These are phyloP conservation scores for Paxillus involutus DNA, from an alignment of 768 basidiomycete genomes.

Conservation along the genomic window DNA sequence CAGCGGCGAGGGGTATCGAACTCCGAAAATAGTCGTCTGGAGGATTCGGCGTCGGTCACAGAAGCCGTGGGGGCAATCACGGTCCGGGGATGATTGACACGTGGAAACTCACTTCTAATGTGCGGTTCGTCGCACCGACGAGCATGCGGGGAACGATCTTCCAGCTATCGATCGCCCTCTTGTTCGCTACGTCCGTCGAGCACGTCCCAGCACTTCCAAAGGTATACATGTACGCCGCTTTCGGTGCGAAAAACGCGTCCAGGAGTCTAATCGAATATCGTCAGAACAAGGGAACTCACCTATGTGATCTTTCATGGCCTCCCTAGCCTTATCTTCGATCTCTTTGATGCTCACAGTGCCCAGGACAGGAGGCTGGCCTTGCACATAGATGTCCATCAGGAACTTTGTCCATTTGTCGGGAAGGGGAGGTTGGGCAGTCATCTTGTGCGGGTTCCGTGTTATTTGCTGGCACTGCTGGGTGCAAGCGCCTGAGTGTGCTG, in stretches of 20 bases:
- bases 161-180: constrained; percentile 60
- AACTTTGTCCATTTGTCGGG: constrained; percentile 29
- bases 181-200: constrained; percentile 67
- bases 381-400: constrained; percentile 19
- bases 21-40: constrained; percentile 72
- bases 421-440: constrained; percentile 18
- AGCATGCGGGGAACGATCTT: constrained; percentile 84
- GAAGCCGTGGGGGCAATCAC: neutral
- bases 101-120: constrained; percentile 50
- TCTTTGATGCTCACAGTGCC: constrained; percentile 63
- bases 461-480: too few relatives aligned
- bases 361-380: constrained; percentile 28
- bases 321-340: constrained; percentile 65
- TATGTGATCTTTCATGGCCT: constrained; percentile 56
- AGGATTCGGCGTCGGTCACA: neutral
- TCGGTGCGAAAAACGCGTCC: neutral
- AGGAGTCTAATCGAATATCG: neutral
- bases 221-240: constrained; percentile 75
- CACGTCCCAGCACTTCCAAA: constrained; percentile 74
- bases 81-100: neutral
- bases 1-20: constrained; percentile 58
- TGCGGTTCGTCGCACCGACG: constrained; percentile 54
- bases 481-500: too few relatives aligned
- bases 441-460: neutral
- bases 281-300: constrained; percentile 36